Evolutionary conservation across 768 basidiomycete species (phyloP).

Genomic region (Grammothele lineata): DNA sequence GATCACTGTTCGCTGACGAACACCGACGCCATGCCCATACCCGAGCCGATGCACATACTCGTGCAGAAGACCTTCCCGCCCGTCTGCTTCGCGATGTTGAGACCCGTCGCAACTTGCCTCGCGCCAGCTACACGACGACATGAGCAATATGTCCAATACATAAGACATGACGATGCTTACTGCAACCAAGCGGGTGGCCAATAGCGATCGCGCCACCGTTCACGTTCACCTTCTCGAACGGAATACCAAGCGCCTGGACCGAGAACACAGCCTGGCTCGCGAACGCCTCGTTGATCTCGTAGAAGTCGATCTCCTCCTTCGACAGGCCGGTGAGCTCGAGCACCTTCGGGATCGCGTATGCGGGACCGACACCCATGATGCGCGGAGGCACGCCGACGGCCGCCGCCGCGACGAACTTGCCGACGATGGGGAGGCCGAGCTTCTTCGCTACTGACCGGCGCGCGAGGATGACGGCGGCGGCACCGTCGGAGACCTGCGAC

Average conservation of each 20-base stretch:
- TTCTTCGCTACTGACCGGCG: constrained; percentile 76
- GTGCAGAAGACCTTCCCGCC: constrained; percentile 78
- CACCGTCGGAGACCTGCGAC: constrained; percentile 89
- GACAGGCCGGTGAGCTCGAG: constrained; percentile 64
- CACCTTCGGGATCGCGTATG: constrained; percentile 77
- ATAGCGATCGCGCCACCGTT: constrained; percentile 88
- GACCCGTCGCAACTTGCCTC: constrained; percentile 81
- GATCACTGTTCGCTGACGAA: constrained; percentile 83
- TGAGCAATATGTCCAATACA: neutral
- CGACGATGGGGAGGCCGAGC: constrained; percentile 81
- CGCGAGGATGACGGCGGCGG: constrained; percentile 82
- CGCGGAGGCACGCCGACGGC: constrained; percentile 80
- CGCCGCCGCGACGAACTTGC: constrained; percentile 73
- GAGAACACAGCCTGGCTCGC: constrained; percentile 78
- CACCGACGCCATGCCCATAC: constrained; percentile 89
- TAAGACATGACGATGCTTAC: constrained; percentile 49
- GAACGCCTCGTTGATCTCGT: constrained; percentile 91
- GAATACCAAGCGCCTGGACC: constrained; percentile 64
- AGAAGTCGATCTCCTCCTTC: constrained; percentile 79
- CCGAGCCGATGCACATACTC: constrained; percentile 87
- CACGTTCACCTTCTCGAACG: constrained; percentile 77
- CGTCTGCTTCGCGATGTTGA: constrained; percentile 76
- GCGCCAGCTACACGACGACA: constrained; percentile 55
- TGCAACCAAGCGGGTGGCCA: constrained; percentile 85
- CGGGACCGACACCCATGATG: constrained; percentile 91